Evolutionary conservation across 371 early-diverging fungal species (phyloP).

Genomic region (Rozella allomycis): DNA sequence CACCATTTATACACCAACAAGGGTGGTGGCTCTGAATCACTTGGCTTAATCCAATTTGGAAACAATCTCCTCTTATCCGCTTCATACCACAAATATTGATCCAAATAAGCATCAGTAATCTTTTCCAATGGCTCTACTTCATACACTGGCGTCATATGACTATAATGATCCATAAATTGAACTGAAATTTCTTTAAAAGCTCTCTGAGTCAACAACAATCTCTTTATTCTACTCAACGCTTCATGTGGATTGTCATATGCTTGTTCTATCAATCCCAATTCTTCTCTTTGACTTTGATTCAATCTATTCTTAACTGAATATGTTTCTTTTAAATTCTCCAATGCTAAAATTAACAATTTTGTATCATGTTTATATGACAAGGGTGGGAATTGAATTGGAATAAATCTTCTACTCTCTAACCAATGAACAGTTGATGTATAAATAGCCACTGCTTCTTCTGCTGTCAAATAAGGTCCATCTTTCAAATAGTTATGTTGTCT

Average conservation of each 20-base stretch:
- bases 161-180: slow-evolving; percentile 93
- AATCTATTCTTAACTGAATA: slow-evolving; percentile 86
- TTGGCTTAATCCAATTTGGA: slow-evolving; percentile 94
- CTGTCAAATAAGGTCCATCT: slow-evolving; percentile 90
- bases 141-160: slow-evolving; percentile 84
- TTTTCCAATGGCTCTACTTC: slow-evolving; percentile 94
- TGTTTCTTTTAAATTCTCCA: slow-evolving; percentile 86
- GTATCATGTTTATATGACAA: slow-evolving; percentile 96
- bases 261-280: slow-evolving; percentile 87
- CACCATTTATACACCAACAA: slow-evolving; percentile 92
- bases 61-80: slow-evolving; percentile 70
- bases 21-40: slow-evolving; percentile 90
- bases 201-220: slow-evolving; percentile 83
- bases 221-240: slow-evolving; percentile 81
- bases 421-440: slow-evolving; percentile 93
- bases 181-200: slow-evolving; percentile 98
- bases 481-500: slow-evolving; percentile 95
- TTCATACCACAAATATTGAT: slow-evolving; percentile 97
- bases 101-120: slow-evolving; percentile 95
- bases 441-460: slow-evolving; percentile 92
- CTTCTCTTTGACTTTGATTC: slow-evolving; percentile 90
- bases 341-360: slow-evolving; percentile 77
- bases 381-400: slow-evolving; percentile 96
- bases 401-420: slow-evolving; percentile 89
- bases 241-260: slow-evolving; percentile 94